A percentile compares a stretch with the other conserved stretches of the same genome.
These are phyloP conservation scores for Gynandropsis gynandra DNA, from an alignment of 345 rosid genomes.

Conservation along the genomic window DNA sequence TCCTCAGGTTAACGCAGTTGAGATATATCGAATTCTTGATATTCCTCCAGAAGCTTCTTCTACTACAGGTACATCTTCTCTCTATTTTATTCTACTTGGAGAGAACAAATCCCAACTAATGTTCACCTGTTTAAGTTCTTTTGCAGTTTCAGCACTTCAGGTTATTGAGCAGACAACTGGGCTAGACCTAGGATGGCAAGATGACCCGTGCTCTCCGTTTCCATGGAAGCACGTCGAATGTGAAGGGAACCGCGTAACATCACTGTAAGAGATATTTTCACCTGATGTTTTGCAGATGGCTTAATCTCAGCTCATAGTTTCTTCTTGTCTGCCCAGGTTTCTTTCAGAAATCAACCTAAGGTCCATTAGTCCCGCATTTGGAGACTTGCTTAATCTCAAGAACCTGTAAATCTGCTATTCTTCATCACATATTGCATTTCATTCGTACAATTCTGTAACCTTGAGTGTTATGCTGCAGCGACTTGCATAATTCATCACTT, in stretches of 20 bases:
- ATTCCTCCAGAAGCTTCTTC: slow-evolving; percentile 71
- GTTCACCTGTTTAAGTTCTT: slow-evolving; percentile 13
- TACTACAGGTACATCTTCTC: slow-evolving; percentile 54
- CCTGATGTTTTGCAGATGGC: slow-evolving; percentile 12
- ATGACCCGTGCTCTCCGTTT: slow-evolving; percentile 82
- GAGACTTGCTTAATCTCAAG: slow-evolving; percentile 85
- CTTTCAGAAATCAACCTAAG: slow-evolving; percentile 69
- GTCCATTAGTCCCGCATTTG: slow-evolving; percentile 77
- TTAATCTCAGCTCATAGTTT: slow-evolving; percentile 11
- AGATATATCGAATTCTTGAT: slow-evolving; percentile 56
- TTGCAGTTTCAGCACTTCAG: slow-evolving; percentile 83
- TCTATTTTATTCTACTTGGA: not conserved
- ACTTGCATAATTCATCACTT: slow-evolving; percentile 88
- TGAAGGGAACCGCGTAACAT: slow-evolving; percentile 68
- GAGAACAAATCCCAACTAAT: slow-evolving; percentile 13
- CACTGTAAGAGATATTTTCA: slow-evolving; percentile 41
- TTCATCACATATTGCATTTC: slow-evolving; percentile 6
- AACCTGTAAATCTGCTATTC: slow-evolving; percentile 45
- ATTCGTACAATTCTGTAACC: not conserved
- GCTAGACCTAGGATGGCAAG: slow-evolving; percentile 78
- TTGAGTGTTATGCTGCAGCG: slow-evolving; percentile 35
- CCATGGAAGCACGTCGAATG: slow-evolving; percentile 67
- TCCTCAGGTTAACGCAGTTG: slow-evolving; percentile 72
- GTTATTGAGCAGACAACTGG: slow-evolving; percentile 76
- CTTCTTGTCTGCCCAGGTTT: slow-evolving; percentile 35